Conservation (phyloP, 2,329 filamentous ascomycete genomes). For the Penicillium digitatum region DNA sequence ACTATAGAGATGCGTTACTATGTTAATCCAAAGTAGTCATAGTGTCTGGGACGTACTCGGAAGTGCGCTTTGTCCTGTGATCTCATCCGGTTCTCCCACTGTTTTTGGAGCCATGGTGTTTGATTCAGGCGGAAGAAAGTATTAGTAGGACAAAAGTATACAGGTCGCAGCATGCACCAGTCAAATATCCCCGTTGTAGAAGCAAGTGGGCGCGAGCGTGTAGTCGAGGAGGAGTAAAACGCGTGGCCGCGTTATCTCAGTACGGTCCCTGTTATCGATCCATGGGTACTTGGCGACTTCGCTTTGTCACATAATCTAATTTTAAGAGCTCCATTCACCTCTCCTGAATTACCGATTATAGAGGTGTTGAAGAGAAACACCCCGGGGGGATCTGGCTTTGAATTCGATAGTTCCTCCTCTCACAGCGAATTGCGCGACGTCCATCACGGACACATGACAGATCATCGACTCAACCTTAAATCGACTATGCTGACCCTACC, state of each 20-base stretch:
- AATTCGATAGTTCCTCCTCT: not conserved
- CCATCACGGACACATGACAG: constrained; percentile 11
- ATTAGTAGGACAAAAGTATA: not conserved
- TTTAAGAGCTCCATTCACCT: constrained; percentile 4
- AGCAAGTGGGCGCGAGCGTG: constrained; percentile 10
- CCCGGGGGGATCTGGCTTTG: not conserved
- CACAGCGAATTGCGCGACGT: not conserved
- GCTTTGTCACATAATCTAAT: constrained; percentile 14
- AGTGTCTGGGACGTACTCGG: constrained; percentile 61
- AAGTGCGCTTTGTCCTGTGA: constrained; percentile 78
- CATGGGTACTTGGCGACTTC: constrained; percentile 25
- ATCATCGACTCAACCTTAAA: constrained; percentile 15
- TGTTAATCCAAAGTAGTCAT: not conserved
- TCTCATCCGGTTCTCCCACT: constrained; percentile 75
- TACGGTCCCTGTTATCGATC: constrained; percentile 26
- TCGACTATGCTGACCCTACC: constrained; percentile 29
- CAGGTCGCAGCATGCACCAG: not conserved
- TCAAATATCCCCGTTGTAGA: not conserved
- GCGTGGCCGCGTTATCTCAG: constrained; percentile 29
- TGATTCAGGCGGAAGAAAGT: not conserved
- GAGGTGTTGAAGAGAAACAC: not conserved
- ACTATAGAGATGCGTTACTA: constrained; percentile 53
- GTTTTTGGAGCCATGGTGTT: constrained; percentile 85
- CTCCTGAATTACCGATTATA: not conserved
- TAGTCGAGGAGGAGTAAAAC: constrained; percentile 17